Evolutionary conservation across 202 grass and related monocot species (phyloP).

Genomic region (Cymbopogon flexuosus): DNA sequence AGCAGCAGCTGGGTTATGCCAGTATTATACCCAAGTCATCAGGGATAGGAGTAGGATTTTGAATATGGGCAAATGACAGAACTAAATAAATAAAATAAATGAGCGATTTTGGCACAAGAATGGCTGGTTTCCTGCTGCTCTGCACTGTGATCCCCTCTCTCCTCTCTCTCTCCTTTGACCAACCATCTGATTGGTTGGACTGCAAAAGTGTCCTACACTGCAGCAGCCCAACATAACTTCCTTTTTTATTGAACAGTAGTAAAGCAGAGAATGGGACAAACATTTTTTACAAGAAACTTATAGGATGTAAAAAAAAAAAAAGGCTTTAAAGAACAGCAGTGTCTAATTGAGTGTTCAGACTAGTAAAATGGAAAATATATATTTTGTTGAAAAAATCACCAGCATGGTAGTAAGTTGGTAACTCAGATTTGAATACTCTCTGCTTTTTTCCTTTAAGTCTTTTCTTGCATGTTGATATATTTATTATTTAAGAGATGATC

Average conservation of each 20-base stretch:
- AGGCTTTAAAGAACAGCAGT: neutral
- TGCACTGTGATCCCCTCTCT: neutral
- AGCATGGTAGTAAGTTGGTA: neutral
- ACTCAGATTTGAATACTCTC: neutral
- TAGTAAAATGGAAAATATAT: neutral
- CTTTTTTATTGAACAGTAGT: neutral
- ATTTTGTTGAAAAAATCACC: neutral
- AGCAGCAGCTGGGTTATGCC: conserved; percentile 10
- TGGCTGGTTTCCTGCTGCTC: conserved; percentile 32
- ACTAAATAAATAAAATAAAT: conserved; percentile 1
- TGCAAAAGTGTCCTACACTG: conserved; percentile 24
- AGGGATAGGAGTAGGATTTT: conserved; percentile 6
- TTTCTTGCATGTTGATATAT: neutral
- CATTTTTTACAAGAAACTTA: neutral
- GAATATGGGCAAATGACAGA: conserved; percentile 29
- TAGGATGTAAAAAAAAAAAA: neutral
- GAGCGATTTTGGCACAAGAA: conserved; percentile 23
- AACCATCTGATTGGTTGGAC: conserved; percentile 49
- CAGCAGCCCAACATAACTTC: neutral
- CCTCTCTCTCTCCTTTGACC: conserved; percentile 36
- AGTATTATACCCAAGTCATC: conserved; percentile 36
- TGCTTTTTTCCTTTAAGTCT: neutral
- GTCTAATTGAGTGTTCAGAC: neutral
- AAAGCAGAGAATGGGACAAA: neutral
- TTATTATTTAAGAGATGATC: neutral